Conservation (phyloP, 2,329 filamentous ascomycete genomes). For the Blastomyces parvus region DNA sequence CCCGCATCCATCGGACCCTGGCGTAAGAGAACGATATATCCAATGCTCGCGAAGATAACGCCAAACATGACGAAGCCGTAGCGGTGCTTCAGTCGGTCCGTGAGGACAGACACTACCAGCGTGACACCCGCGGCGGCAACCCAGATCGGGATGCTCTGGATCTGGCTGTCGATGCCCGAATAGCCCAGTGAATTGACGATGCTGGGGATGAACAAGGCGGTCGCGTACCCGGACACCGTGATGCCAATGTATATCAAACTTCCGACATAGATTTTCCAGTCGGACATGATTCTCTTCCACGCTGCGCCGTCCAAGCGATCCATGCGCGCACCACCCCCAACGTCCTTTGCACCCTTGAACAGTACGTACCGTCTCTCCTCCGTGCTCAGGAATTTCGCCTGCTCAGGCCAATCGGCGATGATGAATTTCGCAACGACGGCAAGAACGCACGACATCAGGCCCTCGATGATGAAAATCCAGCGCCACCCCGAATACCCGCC, state of each 20-base stretch:
- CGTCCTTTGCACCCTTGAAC: conserved; percentile 18
- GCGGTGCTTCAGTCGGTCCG: conserved; percentile 26
- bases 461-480: conserved; percentile 33
- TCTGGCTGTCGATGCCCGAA: conserved; percentile 25
- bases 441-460: conserved; percentile 24
- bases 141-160: conserved; percentile 31
- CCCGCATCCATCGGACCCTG: conserved; percentile 21
- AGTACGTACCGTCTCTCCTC: conserved; percentile 21
- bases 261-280: conserved; percentile 28
- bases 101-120: conserved; percentile 22
- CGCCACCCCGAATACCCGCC: conserved; percentile 24
- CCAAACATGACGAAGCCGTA: conserved; percentile 31
- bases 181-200: conserved; percentile 29
- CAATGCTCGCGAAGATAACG: conserved; percentile 26
- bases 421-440: conserved; percentile 22
- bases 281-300: conserved; percentile 23
- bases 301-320: conserved; percentile 24
- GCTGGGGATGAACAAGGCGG: conserved; percentile 28
- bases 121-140: conserved; percentile 24
- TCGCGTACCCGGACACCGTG: conserved; percentile 29
- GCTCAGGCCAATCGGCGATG: conserved; percentile 27
- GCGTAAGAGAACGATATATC: conserved; percentile 28
- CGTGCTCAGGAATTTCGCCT: conserved; percentile 24
- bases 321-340: conserved; percentile 21
- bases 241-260: conserved; percentile 28